Evolutionary conservation across 1,139 yeast genomes (phyloP).

Genomic region (Kodamaea derodonti): DNA sequence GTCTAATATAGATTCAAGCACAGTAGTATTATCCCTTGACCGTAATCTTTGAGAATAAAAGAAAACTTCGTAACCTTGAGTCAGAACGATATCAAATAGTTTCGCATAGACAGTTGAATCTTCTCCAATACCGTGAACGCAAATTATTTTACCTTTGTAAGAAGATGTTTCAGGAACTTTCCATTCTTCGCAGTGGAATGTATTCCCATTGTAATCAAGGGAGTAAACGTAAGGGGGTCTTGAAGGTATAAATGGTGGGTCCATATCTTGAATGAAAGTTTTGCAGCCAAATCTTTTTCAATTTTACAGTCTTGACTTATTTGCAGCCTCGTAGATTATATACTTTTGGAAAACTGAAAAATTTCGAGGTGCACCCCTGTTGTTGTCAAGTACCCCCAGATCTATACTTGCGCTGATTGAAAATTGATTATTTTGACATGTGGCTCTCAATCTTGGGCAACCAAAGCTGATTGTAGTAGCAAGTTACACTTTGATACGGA

Average conservation of each 20-base stretch:
- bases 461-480: too few relatives aligned
- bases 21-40: slow-evolving; percentile 3
- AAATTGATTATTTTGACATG: too few relatives aligned
- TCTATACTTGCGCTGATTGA: too few relatives aligned
- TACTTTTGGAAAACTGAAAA: too few relatives aligned
- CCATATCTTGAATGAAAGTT: too few relatives aligned
- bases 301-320: too few relatives aligned
- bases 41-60: slow-evolving; percentile 68
- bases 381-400: too few relatives aligned
- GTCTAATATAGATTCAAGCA: slow-evolving; percentile 71
- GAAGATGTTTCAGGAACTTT: slow-evolving; percentile 30
- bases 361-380: too few relatives aligned
- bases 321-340: too few relatives aligned
- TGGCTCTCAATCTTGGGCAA: too few relatives aligned
- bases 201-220: slow-evolving; percentile 31
- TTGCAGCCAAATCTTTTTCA: too few relatives aligned
- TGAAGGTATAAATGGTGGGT: slow-evolving; percentile 2
- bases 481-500: too few relatives aligned
- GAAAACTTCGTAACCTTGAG: slow-evolving; percentile 67
- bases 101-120: slow-evolving; percentile 52
- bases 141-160: slow-evolving; percentile 54
- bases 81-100: slow-evolving; percentile 55
- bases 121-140: slow-evolving; percentile 84
- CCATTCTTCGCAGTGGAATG: slow-evolving; percentile 39
- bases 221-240: slow-evolving; percentile 3